A percentile compares a stretch with the other conserved stretches of the same genome.
These are phyloP conservation scores for Rhododendron molle DNA, from an alignment of 148 eudicot species.

Conservation along the genomic window DNA sequence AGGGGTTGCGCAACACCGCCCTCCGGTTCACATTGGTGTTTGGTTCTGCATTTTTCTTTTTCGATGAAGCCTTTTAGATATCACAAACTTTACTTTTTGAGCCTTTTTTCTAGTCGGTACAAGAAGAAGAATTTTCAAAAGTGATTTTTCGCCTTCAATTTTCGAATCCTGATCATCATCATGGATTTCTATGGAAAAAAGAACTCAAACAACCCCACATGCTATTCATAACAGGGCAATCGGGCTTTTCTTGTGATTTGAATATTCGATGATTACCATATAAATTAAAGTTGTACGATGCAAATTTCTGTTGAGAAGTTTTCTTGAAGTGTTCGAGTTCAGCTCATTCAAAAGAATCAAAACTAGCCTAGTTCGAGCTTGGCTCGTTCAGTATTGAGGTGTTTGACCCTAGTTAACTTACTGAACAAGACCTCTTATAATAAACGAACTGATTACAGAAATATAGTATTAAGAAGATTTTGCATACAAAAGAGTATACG, in stretches of 20 bases:
- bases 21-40: background rate
- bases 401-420: background rate
- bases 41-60: background rate
- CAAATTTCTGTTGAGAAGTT: no score
- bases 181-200: background rate
- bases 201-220: constrained; percentile 1
- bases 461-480: no score
- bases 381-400: background rate
- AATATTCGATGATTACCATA: background rate
- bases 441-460: no score
- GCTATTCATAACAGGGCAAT: background rate
- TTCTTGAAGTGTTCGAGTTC: background rate
- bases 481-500: no score
- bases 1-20: no score
- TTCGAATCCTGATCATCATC: background rate
- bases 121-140: background rate
- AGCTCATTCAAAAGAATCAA: background rate
- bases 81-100: background rate
- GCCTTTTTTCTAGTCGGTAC: background rate
- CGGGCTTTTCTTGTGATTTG: background rate
- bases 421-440: background rate
- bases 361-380: background rate
- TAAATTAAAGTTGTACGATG: no score
- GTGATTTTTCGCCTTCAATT: background rate
- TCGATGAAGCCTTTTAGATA: background rate